Conservation (phyloP, 2,329 filamentous ascomycete species). For the Calonectria hongkongensis region DNA sequence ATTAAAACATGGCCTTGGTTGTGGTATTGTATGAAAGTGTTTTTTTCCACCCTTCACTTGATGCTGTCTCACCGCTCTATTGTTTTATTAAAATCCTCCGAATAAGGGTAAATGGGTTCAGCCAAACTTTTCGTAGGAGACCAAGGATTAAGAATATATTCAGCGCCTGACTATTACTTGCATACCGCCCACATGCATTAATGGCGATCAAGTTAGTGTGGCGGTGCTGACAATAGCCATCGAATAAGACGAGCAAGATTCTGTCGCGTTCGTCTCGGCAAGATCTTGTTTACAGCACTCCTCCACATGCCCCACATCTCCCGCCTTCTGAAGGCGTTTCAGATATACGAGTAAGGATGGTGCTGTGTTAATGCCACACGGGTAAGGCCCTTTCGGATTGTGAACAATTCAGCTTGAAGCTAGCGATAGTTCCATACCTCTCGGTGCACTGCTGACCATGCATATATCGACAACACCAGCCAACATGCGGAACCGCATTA, state of each 20-base stretch:
- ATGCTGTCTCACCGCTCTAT: no score
- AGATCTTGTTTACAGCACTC: conserved; percentile 17
- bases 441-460: no score
- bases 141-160: neutral
- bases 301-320: conserved; percentile 25
- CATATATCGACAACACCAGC: no score
- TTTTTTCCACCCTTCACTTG: neutral
- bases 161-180: neutral
- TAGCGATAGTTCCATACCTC: no score
- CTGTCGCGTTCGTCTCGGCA: neutral
- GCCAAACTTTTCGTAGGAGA: no score
- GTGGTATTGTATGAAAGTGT: neutral
- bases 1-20: neutral
- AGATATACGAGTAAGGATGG: conserved; percentile 12
- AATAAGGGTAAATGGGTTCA: neutral
- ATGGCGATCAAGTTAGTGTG: neutral
- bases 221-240: neutral
- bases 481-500: no score
- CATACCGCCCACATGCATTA: conserved; percentile 2
- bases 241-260: conserved; percentile 9
- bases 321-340: conserved; percentile 1
- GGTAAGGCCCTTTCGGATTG: no score
- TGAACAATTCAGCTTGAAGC: no score
- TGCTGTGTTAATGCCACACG: neutral
- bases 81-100: no score